phyloP scores from a whole-genome alignment of 2,329 filamentous ascomycete species.

The Fusarium buxicola region DNA sequence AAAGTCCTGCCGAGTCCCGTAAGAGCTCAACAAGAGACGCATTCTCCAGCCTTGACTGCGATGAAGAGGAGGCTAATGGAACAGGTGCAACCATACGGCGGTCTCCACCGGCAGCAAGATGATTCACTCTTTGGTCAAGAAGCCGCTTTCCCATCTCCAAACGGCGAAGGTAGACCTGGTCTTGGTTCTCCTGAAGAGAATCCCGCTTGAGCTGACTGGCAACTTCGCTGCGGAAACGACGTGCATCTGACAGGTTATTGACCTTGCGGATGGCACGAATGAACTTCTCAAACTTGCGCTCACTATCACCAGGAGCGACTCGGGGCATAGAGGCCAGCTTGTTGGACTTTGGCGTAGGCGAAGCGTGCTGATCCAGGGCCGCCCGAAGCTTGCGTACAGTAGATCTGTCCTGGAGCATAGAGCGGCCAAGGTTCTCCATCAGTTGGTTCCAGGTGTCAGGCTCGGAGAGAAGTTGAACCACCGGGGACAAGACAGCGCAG shows the following conservation, averaged over 20 bases:
- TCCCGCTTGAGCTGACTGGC: slow-evolving; percentile 92
- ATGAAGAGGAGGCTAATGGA: slow-evolving; percentile 41
- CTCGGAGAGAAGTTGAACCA: slow-evolving; percentile 84
- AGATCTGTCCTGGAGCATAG: slow-evolving; percentile 92
- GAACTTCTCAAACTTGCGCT: slow-evolving; percentile 94
- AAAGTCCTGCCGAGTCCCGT: slow-evolving; percentile 88
- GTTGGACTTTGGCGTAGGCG: slow-evolving; percentile 75
- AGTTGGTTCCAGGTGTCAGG: slow-evolving; percentile 98
- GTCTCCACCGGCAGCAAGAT: slow-evolving; percentile 77
- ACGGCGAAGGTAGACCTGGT: slow-evolving; percentile 87
- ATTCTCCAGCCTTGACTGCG: slow-evolving; percentile 75
- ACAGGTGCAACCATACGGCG: slow-evolving; percentile 50
- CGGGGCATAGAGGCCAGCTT: slow-evolving; percentile 80
- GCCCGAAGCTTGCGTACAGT: slow-evolving; percentile 92
- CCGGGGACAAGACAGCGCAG: slow-evolving; percentile 87
- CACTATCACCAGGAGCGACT: slow-evolving; percentile 83
- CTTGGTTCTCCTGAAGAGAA: slow-evolving; percentile 79
- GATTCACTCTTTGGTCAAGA: slow-evolving; percentile 88
- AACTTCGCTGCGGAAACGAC: slow-evolving; percentile 91
- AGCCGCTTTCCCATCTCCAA: slow-evolving; percentile 92
- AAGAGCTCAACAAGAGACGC: slow-evolving; percentile 86
- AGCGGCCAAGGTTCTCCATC: slow-evolving; percentile 88
- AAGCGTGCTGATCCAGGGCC: slow-evolving; percentile 93
- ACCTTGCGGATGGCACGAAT: slow-evolving; percentile 89
- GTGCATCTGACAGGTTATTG: slow-evolving; percentile 91